Evolutionary conservation across 371 early-diverging fungal species (phyloP), one percentile per base, ranked within the genome.

Genomic region (Lichtheimia ramosa): DNA sequence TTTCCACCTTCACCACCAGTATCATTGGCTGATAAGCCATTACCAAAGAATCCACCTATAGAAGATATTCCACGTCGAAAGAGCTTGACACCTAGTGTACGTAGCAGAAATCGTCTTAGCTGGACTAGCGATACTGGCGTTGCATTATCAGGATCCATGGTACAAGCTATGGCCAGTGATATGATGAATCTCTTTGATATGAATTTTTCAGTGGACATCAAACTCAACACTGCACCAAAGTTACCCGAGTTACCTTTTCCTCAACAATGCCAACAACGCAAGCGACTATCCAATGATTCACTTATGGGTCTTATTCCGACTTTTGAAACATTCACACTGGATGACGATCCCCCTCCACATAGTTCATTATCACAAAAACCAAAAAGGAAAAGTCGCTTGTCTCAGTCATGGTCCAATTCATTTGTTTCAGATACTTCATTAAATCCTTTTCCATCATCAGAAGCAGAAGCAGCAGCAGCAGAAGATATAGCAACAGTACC

Each of bases 171-270:
- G 62, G 80, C 80, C 16, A 70, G 68, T 27, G 80, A 80, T 52
- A 63, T 80, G 21, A 80, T 76, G 74, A 74, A 65, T 34, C 50
- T 76, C 20, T 80, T 80, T 64, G 76, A 80, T 60, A 80, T 80
- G 80, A 77, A 80, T 20, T 80, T 80, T 46, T 62, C 70, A 14
- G 67, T 79, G 16, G 79, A 79, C 51, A 74, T 76, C 20, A 66
- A 74, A 16, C 56, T 74, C 0, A 66, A 67, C 42, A 70, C 73
- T 18, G 72, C 74, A 6, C 76, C 74, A 5, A 68, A 65, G 48
- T 63, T 73, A 54, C 79, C 74, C 16, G 73, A 72, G 42, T 58
- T 75, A 27, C 69, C 75, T 62, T 73, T 18, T 60, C 21, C 21
- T 23, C 18, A 41, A 13, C 42, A 40, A 43, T n/a, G 59, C 57